phyloP scores from a whole-genome alignment of 176 grass and related monocot genomes.

The Carex myosuroides region DNA sequence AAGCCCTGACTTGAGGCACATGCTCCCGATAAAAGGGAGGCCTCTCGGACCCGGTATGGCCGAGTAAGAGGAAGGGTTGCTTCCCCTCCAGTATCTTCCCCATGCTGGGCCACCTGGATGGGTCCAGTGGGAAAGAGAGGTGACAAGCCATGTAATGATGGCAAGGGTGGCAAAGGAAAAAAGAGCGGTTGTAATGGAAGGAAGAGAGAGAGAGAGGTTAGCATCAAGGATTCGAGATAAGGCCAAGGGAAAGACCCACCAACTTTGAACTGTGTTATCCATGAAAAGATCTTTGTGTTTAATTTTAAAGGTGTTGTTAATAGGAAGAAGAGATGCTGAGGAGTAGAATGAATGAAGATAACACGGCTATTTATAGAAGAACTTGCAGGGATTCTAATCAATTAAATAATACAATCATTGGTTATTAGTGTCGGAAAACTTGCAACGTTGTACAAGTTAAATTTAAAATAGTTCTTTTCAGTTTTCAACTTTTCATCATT shows the following conservation, averaged over 20 bases:
- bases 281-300: constrained; percentile 10
- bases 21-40: constrained; percentile 74
- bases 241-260: constrained; percentile 52
- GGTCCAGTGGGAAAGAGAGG: constrained; percentile 51
- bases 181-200: constrained; percentile 25
- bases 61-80: not conserved
- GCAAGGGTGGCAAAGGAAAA: constrained; percentile 34
- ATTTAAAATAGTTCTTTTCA: not conserved
- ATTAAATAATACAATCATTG: not conserved
- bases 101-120: constrained; percentile 73
- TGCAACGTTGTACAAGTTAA: not conserved
- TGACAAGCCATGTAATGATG: constrained; percentile 40
- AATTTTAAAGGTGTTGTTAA: not conserved
- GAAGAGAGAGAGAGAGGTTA: constrained; percentile 7
- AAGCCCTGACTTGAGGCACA: constrained; percentile 64
- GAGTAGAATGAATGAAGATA: not conserved
- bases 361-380: constrained; percentile 2
- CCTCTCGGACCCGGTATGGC: constrained; percentile 55
- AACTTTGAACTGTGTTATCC: constrained; percentile 48
- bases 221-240: constrained; percentile 20
- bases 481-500: not conserved
- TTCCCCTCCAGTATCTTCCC: constrained; percentile 49
- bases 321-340: not conserved
- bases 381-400: not conserved
- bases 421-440: not conserved